A percentile compares a stretch with the other conserved stretches of the same genome.
Conservation (phyloP, 1,139 yeast genomes). For the Torulaspora pretoriensis region DNA sequence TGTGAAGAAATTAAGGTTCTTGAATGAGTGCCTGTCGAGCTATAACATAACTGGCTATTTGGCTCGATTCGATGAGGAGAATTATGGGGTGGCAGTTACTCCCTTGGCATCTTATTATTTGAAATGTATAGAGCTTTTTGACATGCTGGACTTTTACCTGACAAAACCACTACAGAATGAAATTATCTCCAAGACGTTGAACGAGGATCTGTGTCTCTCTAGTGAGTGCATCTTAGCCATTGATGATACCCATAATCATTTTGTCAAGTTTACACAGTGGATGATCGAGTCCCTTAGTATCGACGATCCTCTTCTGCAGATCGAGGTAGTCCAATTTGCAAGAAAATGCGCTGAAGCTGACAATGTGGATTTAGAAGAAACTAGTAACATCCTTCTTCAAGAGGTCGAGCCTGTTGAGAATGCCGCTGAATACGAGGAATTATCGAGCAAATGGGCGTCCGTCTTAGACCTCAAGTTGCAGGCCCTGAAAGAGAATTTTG, state of each 20-base stretch:
- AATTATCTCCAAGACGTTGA: slow-evolving; percentile 35
- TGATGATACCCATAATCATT: slow-evolving; percentile 34
- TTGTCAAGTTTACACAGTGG: slow-evolving; percentile 37
- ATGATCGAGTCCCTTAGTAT: slow-evolving; percentile 30
- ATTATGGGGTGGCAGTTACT: slow-evolving; percentile 14
- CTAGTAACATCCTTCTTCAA: slow-evolving; percentile 34
- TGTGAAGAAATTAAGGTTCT: slow-evolving; percentile 36
- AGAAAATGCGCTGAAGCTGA: slow-evolving; percentile 35
- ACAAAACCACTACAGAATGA: slow-evolving; percentile 36
- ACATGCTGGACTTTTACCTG: slow-evolving; percentile 32
- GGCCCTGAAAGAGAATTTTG: slow-evolving; percentile 20
- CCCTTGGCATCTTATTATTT: slow-evolving; percentile 27
- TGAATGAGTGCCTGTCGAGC: slow-evolving; percentile 27
- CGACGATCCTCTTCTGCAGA: slow-evolving; percentile 22
- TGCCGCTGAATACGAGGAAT: slow-evolving; percentile 25
- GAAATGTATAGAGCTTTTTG: slow-evolving; percentile 32
- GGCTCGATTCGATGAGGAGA: neutral
- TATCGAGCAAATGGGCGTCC: slow-evolving; percentile 27
- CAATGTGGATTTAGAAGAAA: slow-evolving; percentile 27
- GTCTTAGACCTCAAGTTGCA: slow-evolving; percentile 22
- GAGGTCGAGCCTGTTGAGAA: slow-evolving; percentile 30
- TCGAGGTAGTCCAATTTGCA: slow-evolving; percentile 33
- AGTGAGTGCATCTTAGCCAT: slow-evolving; percentile 24
- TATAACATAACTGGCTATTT: slow-evolving; percentile 14
- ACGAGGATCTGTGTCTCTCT: slow-evolving; percentile 27